Evolutionary conservation across 768 basidiomycete species (phyloP), one percentile per base, ranked within the genome.

Genomic region (Brasilioporus rufonigricans): DNA sequence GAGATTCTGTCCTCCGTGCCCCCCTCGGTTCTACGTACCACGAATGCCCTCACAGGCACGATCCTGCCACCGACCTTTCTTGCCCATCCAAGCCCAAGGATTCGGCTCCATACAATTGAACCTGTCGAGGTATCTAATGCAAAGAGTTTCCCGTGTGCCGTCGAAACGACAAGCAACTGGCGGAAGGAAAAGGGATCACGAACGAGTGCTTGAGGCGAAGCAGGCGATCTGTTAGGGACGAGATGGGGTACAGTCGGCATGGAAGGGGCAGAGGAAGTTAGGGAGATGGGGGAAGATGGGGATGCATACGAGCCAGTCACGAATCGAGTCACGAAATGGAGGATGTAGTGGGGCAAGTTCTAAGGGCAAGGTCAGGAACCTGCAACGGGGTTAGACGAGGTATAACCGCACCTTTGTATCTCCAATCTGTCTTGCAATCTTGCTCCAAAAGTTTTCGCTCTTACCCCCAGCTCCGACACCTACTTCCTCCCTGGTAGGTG

Each of bases 181-280:
- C 87, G 79, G 72, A 97, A 92, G 0, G 93, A 93, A 66, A 95
- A 96, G 0, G 85, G 71, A 63, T 95, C 93, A 5, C 91, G 83
- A 54, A 76, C 73, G 1, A 86, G 74, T 16, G 70, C 67, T 23
- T 74, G 67, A 9, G 74, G 63, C 21, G 71, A 61, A 27, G 70
- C 56, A 6, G 76, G 61, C 27, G 69, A 59, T 44, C 66, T 59
- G 2, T 51, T 21, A 21, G 66, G 66, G 35, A 61, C 5, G 29
- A 32, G 14, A 35, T 56, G n/a, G 24, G 67, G 67, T 21, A 71
- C 48, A 11, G 70, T 53, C 12, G 47, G 47, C 26, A 44, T 7
- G 18, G 52, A 19, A 5, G 31, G 24, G 2, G 16, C 29, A 27
- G 52, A 45, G 1, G 61, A 40, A 19, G 44, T 4, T 3, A 45